A percentile compares a stretch with the other conserved stretches of the same genome.
Evolutionary conservation across 202 grass and related monocot genomes (phyloP).

Genomic region (Miscanthus sacchariflorus): DNA sequence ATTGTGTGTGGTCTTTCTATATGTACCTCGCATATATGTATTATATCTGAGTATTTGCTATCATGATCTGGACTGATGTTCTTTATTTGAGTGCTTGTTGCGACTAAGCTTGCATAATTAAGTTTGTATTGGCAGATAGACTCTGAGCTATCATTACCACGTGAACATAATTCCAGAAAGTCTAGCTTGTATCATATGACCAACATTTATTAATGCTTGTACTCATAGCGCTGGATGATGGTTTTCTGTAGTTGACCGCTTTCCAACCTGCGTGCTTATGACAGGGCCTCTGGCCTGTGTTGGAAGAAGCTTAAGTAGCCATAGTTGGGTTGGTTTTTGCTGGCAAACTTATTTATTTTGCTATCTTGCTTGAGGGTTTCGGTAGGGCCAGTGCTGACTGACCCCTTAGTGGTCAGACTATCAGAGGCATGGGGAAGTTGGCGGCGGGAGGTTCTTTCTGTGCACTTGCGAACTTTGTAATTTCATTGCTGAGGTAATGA

Average conservation of each 20-base stretch:
- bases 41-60: neutral
- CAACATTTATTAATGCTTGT: conserved; percentile 19
- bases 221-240: neutral
- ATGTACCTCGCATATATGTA: neutral
- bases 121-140: neutral
- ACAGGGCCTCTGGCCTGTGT: neutral
- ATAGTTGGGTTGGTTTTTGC: neutral
- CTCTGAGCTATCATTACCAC: neutral
- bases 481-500: neutral
- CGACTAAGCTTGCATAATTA: conserved; percentile 9
- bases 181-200: neutral
- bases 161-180: neutral
- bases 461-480: neutral
- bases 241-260: neutral
- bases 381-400: neutral
- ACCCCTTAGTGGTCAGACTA: neutral
- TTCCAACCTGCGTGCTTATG: neutral
- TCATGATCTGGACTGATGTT: neutral
- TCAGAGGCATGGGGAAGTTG: neutral
- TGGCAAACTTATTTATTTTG: neutral
- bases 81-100: conserved; percentile 36
- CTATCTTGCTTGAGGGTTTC: neutral
- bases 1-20: neutral
- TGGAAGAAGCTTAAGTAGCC: neutral
- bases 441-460: neutral